phyloP scores from a whole-genome alignment of 176 grass and related monocot species.

The Poa annua region DNA sequence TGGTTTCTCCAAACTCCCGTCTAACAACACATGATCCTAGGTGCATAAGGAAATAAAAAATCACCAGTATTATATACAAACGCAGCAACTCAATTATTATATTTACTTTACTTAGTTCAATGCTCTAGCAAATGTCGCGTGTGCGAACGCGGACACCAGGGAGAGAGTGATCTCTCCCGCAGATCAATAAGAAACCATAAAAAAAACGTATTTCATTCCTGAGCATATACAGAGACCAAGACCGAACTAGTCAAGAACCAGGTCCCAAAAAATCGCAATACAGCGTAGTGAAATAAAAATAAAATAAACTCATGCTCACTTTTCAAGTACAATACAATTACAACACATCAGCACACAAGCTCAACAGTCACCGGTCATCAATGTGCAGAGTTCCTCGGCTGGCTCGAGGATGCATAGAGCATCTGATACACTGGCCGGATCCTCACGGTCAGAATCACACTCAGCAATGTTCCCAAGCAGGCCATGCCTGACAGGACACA shows the following conservation, averaged over 20 bases:
- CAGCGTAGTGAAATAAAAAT: neutral
- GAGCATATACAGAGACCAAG: neutral
- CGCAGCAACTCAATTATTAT: neutral
- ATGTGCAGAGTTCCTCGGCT: slow-evolving; percentile 59
- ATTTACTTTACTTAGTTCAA: neutral
- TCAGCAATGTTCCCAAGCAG: slow-evolving; percentile 71
- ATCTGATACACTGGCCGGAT: slow-evolving; percentile 86
- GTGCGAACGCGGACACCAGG: too few species aligned
- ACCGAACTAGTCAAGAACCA: neutral
- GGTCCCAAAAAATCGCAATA: slow-evolving; percentile 3
- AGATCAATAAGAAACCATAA: slow-evolving; percentile 13
- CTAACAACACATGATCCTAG: neutral
- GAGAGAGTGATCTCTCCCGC: too few species aligned
- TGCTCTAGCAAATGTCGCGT: too few species aligned
- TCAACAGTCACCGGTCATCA: slow-evolving; percentile 27
- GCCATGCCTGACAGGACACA: slow-evolving; percentile 68
- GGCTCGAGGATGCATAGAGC: slow-evolving; percentile 77
- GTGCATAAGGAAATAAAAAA: neutral
- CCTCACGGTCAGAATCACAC: slow-evolving; percentile 62
- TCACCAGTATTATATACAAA: neutral
- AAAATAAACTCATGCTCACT: neutral
- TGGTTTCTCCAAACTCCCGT: neutral
- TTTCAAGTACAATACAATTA: slow-evolving; percentile 20
- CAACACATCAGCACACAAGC: neutral
- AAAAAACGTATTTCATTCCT: neutral